Base-by-base conservation (phyloP, 306 rosid genomes). In the Quercus aquifolioides region DNA sequence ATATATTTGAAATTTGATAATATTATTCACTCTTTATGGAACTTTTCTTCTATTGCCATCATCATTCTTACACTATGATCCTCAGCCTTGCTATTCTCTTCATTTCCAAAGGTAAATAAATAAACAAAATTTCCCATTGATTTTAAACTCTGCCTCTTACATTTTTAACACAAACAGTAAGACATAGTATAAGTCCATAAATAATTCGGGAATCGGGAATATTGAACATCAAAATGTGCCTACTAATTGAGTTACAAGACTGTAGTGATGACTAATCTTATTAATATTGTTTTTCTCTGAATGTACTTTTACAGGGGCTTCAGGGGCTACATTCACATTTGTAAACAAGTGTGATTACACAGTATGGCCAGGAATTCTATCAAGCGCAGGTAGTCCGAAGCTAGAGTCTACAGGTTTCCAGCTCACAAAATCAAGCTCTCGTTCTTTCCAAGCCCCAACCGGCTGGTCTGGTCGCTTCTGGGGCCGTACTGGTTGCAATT, bases 401-500 rank as follows among this genome's bases (percentile, higher is more conserved):
- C 69, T 95, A 6, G 98, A 88, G 69, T 85, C 85, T 79, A 93
- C 99, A 0, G 98, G 99, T 15, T 95, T 95, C 60, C 87, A 89
- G 71, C 91, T 95, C 9, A 0, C 80, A 2, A 79, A 84, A n/a
- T 90, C 88, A 19, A 52, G 17, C 51, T 85, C 97, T 13, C 88
- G 73, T 41, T 71, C 79, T 60, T 89, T 91, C 81, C 93, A 88
- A n/a, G 97, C 96, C 4, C 91, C 97, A 3, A 74, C 94, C 0
- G 96, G 94, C 2, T 95, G 99, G 99, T 95, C 99, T 13, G 98
- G 99, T 7, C 85, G 98, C 4, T 93, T 95, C 85, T 95, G 99
- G 99, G 98, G 89, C 2, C 78, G 98, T 63, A 91, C 98, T 41
- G 84, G 85, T 68, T 93, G 98, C 80, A 60, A 70, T 58, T 90